A percentile compares a stretch with the other conserved stretches of the same genome.
Conservation (phyloP, 441 rosid genomes). For the Euphorbia corollata region DNA sequence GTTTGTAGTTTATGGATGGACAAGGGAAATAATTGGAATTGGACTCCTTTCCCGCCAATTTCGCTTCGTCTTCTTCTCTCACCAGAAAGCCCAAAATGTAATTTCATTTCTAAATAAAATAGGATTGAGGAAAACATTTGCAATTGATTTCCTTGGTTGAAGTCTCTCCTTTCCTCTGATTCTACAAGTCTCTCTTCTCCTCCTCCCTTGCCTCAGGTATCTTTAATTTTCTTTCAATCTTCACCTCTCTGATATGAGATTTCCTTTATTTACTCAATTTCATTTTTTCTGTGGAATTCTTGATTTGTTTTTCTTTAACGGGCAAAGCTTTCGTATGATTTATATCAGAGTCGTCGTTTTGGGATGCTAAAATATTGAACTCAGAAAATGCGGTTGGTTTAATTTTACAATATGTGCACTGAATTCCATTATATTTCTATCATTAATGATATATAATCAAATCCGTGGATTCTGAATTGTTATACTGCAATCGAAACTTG, state of each 20-base stretch:
- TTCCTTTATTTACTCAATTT: neutral
- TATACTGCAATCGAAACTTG: neutral
- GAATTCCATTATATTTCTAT: neutral
- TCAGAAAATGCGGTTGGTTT: neutral
- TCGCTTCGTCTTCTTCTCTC: slow-evolving; percentile 12
- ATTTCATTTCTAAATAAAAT: neutral
- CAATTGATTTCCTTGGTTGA: neutral
- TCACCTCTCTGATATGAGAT: neutral
- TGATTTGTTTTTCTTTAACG: neutral
- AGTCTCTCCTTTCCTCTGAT: slow-evolving; percentile 12
- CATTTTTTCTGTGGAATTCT: neutral
- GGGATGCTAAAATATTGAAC: neutral
- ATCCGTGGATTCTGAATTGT: neutral
- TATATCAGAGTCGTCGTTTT: neutral
- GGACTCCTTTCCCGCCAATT: slow-evolving; percentile 24
- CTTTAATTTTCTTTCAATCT: neutral
- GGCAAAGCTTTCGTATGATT: neutral
- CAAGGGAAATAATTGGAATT: neutral
- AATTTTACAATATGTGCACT: neutral
- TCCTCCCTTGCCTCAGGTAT: slow-evolving; percentile 16
- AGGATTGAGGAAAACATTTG: neutral
- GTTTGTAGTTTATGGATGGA: neutral
- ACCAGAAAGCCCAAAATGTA: neutral
- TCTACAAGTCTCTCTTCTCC: slow-evolving; percentile 14
- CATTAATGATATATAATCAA: neutral